Base-by-base conservation (phyloP, 2,329 filamentous ascomycete species). In the Neofusicoccum kwambonambiense region DNA sequence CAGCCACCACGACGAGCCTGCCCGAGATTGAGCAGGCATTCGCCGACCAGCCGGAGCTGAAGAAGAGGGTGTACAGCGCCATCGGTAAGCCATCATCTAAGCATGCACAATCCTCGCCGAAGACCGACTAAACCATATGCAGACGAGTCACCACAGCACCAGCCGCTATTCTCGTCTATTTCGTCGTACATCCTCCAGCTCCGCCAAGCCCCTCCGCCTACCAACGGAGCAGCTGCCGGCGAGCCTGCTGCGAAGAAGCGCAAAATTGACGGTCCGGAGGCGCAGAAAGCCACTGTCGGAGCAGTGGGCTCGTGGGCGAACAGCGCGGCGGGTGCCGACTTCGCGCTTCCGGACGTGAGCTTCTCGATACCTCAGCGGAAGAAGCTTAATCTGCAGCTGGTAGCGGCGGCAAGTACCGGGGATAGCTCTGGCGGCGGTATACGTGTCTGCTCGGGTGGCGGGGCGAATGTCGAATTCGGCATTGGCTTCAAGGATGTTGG, bases 351-450 rank as follows among this genome's bases (percentile, higher is more conserved):
- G 64, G 86, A 88, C 68, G 78, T 87, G 63, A 87, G 85, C 64
- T 88, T 89, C 74, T 81, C 85, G 15, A 80, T 88, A 0, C 87
- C 87, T 3, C 84, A 86, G 69, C 79, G 87, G 62, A 89, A 89
- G 78, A 89, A 89, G 77, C 79, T 88, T 66, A 84, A 80, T 54
- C 78, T 89, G 34, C 83, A 88, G 71, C 73, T 89, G n/a, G 79
- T 85, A 11, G 56, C 22, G n/a, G 42, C 56, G 42, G 31, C 41
- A 31, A 12, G 22, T 4, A 41, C 41, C 17, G 78, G 78, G 47
- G 74, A 75, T 12, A 68, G 68, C 37, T 31, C 50, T 6, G 73
- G 75, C 31, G 77, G 77, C 65, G 75, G 82, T 61, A 76, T 86
- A 42, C 79, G 82, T 49, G 82, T 80, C 34, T 75, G 81, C 65